Evolutionary conservation across 1,139 yeast genomes (phyloP), one percentile per base, ranked within the genome.

Genomic region (Kodamaea fungicola): DNA sequence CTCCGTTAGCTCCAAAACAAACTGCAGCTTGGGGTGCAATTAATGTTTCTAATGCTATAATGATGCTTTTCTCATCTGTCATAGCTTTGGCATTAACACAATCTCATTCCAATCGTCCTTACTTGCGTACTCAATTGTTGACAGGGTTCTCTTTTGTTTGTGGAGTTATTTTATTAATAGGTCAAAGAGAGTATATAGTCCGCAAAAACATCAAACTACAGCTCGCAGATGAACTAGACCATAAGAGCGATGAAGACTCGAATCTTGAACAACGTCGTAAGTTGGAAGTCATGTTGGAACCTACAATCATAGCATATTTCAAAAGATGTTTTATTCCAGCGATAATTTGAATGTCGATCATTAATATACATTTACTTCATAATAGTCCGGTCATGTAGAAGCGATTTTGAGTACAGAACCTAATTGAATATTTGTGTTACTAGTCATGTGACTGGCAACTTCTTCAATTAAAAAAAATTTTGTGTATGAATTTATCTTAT

Each of bases 11-110:
- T 3, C 65, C 69, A 28, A 68, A 80, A 39, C 68, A 80, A 39
- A 74, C 80, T 1, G 72, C 82, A 4, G 81, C 78, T 1, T 80
- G 86, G 82, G 67, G 81, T 2, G 71, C 70, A 19, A 63, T 77
- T 37, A 81, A 78, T 50, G 59, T 77, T 28, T 47, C 67, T 12
- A 73, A 72, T 28, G 67, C 76, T 0, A 51, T 73, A 2, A 61
- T 73, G 33, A 55, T 71, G 27, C 28, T 37, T 22, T 23, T 37
- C 13, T 27, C 36, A 8, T 31, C 77, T 56, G 63, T 75, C 4
- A 67, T 74, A 37, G 82, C 74, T 0, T 60, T 78, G 37, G 57
- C 71, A 7, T 51, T 78, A 38, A 60, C 67, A 22, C 58, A 64
- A 25, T 35, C 46, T 6, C 42, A 44, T 8, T 43, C 50, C 31